Conservation (phyloP, 805 yeast species). For the Candida maris region DNA sequence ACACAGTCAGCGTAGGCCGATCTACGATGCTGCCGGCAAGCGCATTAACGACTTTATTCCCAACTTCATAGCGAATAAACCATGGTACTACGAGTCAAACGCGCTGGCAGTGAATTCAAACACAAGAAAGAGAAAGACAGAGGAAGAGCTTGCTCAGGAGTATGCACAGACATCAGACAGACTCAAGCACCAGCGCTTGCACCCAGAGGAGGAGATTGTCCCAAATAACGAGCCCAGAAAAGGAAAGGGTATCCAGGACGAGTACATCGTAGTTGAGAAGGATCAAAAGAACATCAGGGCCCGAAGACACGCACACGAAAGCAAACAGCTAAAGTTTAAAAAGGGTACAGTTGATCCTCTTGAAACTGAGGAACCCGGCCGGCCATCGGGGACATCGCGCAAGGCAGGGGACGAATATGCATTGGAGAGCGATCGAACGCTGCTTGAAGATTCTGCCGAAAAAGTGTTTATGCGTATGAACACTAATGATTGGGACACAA, state of each 20-base stretch:
- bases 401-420: conserved; percentile 35
- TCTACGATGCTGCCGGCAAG: conserved; percentile 33
- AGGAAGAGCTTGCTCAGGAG: conserved; percentile 20
- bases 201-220: conserved; percentile 38
- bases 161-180: conserved; percentile 36
- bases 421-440: conserved; percentile 18
- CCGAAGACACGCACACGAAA: not conserved
- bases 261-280: conserved; percentile 23
- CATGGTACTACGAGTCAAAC: conserved; percentile 36
- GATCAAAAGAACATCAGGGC: conserved; percentile 8
- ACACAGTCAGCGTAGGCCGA: too few relatives aligned
- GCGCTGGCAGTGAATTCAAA: conserved; percentile 27
- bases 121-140: conserved; percentile 24
- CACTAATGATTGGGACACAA: conserved; percentile 57
- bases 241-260: conserved; percentile 58
- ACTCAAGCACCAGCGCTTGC: conserved; percentile 54
- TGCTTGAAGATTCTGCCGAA: conserved; percentile 9
- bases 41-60: conserved; percentile 40
- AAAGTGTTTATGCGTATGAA: conserved; percentile 21
- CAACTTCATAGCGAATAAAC: conserved; percentile 36
- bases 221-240: conserved; percentile 47
- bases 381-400: conserved; percentile 47
- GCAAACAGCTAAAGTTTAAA: not conserved
- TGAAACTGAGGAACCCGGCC: conserved; percentile 59
- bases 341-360: too few relatives aligned